These are phyloP conservation scores for Talaromyces sp. DNA, from an alignment of 2,329 filamentous ascomycete species.

Conservation along the genomic window DNA sequence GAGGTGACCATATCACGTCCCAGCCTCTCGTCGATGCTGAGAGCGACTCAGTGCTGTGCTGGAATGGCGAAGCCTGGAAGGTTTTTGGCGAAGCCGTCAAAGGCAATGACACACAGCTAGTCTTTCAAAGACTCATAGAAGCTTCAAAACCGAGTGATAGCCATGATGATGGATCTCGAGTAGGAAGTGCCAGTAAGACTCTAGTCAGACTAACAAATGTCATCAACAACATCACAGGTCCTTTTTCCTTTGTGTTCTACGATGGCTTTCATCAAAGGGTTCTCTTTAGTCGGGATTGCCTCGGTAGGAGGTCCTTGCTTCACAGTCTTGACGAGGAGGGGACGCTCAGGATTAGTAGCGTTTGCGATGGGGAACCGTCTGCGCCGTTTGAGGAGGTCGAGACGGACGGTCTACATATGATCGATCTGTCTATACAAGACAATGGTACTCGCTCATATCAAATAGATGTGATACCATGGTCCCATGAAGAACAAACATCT, in stretches of 20 bases:
- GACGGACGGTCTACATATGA: conserved; percentile 72
- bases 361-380: conserved; percentile 51
- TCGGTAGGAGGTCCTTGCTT: conserved; percentile 81
- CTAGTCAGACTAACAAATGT: conserved; percentile 35
- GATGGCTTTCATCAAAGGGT: conserved; percentile 58
- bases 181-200: conserved; percentile 11
- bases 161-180: conserved; percentile 9
- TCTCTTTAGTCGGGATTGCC: conserved; percentile 79
- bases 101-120: conserved; percentile 71
- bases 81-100: conserved; percentile 53
- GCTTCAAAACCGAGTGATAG: conserved; percentile 25
- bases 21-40: conserved; percentile 65
- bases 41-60: conserved; percentile 70
- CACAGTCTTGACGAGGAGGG: conserved; percentile 44
- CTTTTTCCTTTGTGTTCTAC: conserved; percentile 85
- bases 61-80: conserved; percentile 96
- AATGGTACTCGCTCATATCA: not conserved
- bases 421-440: conserved; percentile 46
- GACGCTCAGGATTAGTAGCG: conserved; percentile 62
- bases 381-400: conserved; percentile 71
- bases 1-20: conserved; percentile 63
- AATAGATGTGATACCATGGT: conserved; percentile 14
- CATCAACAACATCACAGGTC: conserved; percentile 65
- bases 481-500: not conserved
- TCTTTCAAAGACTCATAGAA: conserved; percentile 58